These are phyloP conservation scores for Boletus insuetus DNA, from an alignment of 768 basidiomycete species.

Conservation along the genomic window DNA sequence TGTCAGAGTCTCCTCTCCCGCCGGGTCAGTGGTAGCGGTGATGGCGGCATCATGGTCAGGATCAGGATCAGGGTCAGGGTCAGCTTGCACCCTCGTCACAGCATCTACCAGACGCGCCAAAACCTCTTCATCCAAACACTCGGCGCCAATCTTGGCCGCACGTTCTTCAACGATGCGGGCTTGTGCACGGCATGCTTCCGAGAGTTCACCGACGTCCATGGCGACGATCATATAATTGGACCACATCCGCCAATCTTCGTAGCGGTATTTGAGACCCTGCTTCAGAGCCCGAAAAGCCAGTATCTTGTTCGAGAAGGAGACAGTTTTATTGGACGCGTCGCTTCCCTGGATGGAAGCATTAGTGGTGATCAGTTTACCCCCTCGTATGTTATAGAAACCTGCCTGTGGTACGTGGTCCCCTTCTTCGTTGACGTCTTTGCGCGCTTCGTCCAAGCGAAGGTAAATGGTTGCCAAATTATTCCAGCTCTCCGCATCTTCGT, in stretches of 20 bases:
- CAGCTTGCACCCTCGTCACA: constrained; percentile 57
- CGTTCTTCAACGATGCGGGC: constrained; percentile 70
- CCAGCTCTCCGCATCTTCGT: constrained; percentile 98
- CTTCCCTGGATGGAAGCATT: constrained; percentile 23
- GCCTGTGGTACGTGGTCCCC: constrained; percentile 24
- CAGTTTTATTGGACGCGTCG: constrained; percentile 26
- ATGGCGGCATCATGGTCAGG: constrained; percentile 12
- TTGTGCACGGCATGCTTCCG: constrained; percentile 83
- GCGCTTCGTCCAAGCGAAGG: constrained; percentile 65
- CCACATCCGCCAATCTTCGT: constrained; percentile 99
- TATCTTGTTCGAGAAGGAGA: constrained; percentile 72
- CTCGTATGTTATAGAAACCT: constrained; percentile 1
- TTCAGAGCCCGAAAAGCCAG: constrained; percentile 92
- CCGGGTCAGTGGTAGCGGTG: not conserved
- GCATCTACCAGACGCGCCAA: constrained; percentile 87
- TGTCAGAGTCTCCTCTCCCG: constrained; percentile 15
- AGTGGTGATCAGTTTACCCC: constrained; percentile 4
- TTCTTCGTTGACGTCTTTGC: constrained; percentile 31
- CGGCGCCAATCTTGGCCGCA: constrained; percentile 42
- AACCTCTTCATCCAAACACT: constrained; percentile 80
- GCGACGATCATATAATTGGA: constrained; percentile 93
- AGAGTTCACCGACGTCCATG: constrained; percentile 89
- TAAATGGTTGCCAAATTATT: constrained; percentile 95
- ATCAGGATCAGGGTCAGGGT: constrained; percentile 36
- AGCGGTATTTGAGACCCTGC: constrained; percentile 79